A percentile compares a stretch with the other conserved stretches of the same genome.
These are phyloP conservation scores for Peronospora farinosa DNA, from an alignment of 352 stramenopile species.

Conservation along the genomic window DNA sequence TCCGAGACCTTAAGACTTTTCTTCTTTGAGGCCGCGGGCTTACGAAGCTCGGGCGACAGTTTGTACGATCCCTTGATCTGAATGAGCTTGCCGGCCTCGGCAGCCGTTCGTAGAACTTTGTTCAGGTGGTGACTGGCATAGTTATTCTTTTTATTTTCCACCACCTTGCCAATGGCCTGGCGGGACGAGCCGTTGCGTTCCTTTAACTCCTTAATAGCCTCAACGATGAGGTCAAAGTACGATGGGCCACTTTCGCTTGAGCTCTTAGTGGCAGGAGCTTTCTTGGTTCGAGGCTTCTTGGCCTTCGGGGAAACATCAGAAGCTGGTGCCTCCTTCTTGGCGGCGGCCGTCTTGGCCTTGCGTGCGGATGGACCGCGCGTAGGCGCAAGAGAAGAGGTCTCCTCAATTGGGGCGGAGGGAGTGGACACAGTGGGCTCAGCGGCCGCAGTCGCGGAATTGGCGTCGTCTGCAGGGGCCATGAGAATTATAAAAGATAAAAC, in stretches of 20 bases:
- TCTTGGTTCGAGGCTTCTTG: conserved; percentile 51
- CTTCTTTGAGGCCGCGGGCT: conserved; percentile 53
- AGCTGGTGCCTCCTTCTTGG: conserved; percentile 24
- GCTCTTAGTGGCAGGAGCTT: conserved; percentile 29
- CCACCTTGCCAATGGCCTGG: conserved; percentile 88
- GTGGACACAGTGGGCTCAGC: conserved; percentile 30
- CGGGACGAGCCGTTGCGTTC: conserved; percentile 89
- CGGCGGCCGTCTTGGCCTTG: conserved; percentile 56
- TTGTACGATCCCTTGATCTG: conserved; percentile 84
- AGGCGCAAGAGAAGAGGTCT: conserved; percentile 12
- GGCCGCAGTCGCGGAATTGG: conserved; percentile 44
- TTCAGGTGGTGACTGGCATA: conserved; percentile 80
- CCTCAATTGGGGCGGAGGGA: conserved; percentile 14
- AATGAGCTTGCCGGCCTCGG: conserved; percentile 85
- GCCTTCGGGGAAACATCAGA: conserved; percentile 48
- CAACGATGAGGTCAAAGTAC: conserved; percentile 88
- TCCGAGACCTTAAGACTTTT: conserved; percentile 60
- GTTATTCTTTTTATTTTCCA: conserved; percentile 81
- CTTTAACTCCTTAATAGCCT: conserved; percentile 88
- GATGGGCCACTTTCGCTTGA: conserved; percentile 46
- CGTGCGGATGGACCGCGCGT: conserved; percentile 52
- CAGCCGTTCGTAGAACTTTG: conserved; percentile 85
- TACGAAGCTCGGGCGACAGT: conserved; percentile 58
- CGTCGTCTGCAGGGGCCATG: conserved; percentile 46
- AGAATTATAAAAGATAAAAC: neutral